Evolutionary conservation across 2,329 filamentous ascomycete species (phyloP).

Genomic region (Zasmidium angulare): DNA sequence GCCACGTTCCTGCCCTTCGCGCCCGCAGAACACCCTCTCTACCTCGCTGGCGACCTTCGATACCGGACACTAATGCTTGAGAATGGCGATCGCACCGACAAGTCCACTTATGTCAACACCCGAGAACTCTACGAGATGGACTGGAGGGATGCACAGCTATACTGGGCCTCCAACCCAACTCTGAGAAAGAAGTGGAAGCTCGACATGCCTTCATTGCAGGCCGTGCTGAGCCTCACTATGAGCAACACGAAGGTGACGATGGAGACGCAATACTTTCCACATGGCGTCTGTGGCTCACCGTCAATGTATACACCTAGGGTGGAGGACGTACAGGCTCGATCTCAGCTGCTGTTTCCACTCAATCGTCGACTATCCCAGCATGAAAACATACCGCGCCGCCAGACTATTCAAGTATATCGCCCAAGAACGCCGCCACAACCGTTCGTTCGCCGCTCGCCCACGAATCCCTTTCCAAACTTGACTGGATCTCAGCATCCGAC

Average conservation of each 20-base stretch:
- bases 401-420: not conserved
- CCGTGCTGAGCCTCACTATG: not conserved
- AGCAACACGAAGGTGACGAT: not conserved
- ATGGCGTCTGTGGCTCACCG: too few relatives aligned
- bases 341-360: not conserved
- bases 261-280: not conserved
- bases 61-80: not conserved
- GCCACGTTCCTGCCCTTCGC: not conserved
- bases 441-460: not conserved
- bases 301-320: too few relatives aligned
- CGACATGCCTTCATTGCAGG: not conserved
- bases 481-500: not conserved
- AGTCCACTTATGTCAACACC: not conserved
- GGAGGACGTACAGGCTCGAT: too few relatives aligned
- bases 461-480: not conserved
- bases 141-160: slow-evolving; percentile 6
- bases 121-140: slow-evolving; percentile 6
- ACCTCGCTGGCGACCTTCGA: not conserved
- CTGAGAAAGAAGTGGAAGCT: slow-evolving; percentile 6
- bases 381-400: not conserved
- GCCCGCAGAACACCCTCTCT: not conserved
- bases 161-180: slow-evolving; percentile 1
- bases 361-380: not conserved
- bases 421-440: not conserved
- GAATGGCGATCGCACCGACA: not conserved